phyloP scores from a whole-genome alignment of 768 basidiomycete genomes.

The Rhizopogon vinicolor region DNA sequence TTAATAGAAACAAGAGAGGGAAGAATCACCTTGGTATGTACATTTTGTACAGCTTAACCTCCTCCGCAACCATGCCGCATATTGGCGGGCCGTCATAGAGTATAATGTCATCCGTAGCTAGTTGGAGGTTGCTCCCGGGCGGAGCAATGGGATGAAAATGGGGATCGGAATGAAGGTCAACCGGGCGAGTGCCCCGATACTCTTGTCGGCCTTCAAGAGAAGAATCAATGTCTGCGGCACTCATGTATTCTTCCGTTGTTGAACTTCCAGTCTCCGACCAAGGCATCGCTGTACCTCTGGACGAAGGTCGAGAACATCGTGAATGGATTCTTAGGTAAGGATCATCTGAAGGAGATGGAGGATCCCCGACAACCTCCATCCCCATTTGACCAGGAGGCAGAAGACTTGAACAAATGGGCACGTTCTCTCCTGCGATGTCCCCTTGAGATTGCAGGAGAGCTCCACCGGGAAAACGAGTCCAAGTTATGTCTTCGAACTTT shows the following conservation, averaged over 20 bases:
- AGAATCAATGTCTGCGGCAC: background rate
- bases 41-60: constrained; percentile 12
- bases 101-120: background rate
- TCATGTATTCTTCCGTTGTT: too few species aligned
- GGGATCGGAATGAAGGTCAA: background rate
- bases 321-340: background rate
- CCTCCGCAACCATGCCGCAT: constrained; percentile 11
- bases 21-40: background rate
- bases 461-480: too few species aligned
- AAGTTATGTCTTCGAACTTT: too few species aligned
- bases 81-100: constrained; percentile 4
- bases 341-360: background rate
- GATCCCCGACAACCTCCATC: background rate
- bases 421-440: background rate
- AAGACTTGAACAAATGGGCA: background rate
- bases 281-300: too few species aligned
- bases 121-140: constrained; percentile 2
- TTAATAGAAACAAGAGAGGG: too few species aligned
- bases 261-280: background rate
- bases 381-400: background rate
- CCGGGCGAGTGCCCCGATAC: too few species aligned
- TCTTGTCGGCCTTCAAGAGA: too few species aligned
- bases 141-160: background rate
- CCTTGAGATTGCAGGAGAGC: too few species aligned
- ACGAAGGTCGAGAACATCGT: background rate